These are phyloP conservation scores for Chondrostereum purpureum DNA, from an alignment of 1,284 basidiomycete species.

Conservation along the genomic window DNA sequence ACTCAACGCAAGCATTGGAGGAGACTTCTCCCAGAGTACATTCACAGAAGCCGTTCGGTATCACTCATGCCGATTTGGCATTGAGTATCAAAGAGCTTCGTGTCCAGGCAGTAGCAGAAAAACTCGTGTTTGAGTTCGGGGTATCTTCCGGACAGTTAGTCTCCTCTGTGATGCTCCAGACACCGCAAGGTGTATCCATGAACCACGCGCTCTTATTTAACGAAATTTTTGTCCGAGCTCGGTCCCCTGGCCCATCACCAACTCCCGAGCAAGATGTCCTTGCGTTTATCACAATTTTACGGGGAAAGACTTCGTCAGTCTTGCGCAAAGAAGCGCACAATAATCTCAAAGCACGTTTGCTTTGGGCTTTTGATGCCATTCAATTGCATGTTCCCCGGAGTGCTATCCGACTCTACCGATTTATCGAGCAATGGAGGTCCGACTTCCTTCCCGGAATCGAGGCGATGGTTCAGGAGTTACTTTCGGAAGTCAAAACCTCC, in stretches of 20 bases:
- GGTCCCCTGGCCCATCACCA: conserved; percentile 34
- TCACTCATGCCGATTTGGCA: conserved; percentile 21
- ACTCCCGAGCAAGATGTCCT: conserved; percentile 45
- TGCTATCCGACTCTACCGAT: conserved; percentile 68
- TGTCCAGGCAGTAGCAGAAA: conserved; percentile 46
- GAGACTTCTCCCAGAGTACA: neutral
- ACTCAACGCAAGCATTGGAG: neutral
- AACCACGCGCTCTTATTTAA: conserved; percentile 43
- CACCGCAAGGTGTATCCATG: conserved; percentile 31
- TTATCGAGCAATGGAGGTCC: conserved; percentile 71
- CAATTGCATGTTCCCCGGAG: conserved; percentile 69
- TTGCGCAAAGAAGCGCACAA: conserved; percentile 36
- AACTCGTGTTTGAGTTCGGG: conserved; percentile 39
- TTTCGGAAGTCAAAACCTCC: conserved; percentile 52
- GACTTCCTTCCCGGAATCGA: conserved; percentile 72
- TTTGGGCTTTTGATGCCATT: conserved; percentile 38
- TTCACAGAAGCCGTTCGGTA: neutral
- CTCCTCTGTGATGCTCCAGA: conserved; percentile 27
- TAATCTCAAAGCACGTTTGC: conserved; percentile 33
- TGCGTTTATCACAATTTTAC: conserved; percentile 46
- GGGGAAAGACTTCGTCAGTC: conserved; percentile 39
- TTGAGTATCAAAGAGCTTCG: conserved; percentile 34
- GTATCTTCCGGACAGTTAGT: conserved; percentile 33
- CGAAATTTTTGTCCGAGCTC: conserved; percentile 49
- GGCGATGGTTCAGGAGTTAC: conserved; percentile 52